Evolutionary conservation across 2,329 filamentous ascomycete species (phyloP), one percentile per base, ranked within the genome.

Genomic region (Didymella lethalis): DNA sequence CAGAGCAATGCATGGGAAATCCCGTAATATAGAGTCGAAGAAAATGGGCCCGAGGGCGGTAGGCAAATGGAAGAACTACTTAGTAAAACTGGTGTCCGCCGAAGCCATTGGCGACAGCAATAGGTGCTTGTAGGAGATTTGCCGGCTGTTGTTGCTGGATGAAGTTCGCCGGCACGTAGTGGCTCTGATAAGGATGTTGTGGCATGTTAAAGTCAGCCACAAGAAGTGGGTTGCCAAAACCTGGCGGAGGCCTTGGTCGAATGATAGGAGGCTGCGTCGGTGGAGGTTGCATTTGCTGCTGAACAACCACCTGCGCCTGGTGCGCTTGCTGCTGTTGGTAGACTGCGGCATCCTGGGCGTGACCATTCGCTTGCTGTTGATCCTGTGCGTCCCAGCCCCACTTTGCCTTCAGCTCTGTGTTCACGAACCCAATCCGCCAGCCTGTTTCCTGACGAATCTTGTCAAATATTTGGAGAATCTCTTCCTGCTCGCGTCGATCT

Each of bases 101-200:
- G n/a, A 67, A 70, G 8, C 63, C 65, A 32, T 67, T 69, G 38
- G 67, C 58, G 10, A 62, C 60, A 18, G 53, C 60, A 26, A 69
- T 51, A 2, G 65, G 64, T n/a, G 67, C 61, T 32, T 69, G 67
- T 7, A 68, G 59, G 40, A 68, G 55, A 8, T 64, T 65, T 2
- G 64, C 56, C 14, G 63, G 64, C 46, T 67, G 66, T 43, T 69
- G 67, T 48, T 71, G 68, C 48, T 71, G 69, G n/a, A 69, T 70
- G 18, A 79, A 82, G 65, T 85, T 90, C 1, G 91, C 90, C 34
- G 90, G 88, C 62, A 92, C 88, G 68, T 94, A 96, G 77, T 89
- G 89, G 49, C 88, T 87, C 71, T 92, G 89, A 71, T 95, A 96
- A 1, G 92, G 91, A 76, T 93, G 91, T 64, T 92, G 88, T 4